These are phyloP conservation scores for Lentinula detonsa DNA, from an alignment of 768 basidiomycete species.

Conservation along the genomic window DNA sequence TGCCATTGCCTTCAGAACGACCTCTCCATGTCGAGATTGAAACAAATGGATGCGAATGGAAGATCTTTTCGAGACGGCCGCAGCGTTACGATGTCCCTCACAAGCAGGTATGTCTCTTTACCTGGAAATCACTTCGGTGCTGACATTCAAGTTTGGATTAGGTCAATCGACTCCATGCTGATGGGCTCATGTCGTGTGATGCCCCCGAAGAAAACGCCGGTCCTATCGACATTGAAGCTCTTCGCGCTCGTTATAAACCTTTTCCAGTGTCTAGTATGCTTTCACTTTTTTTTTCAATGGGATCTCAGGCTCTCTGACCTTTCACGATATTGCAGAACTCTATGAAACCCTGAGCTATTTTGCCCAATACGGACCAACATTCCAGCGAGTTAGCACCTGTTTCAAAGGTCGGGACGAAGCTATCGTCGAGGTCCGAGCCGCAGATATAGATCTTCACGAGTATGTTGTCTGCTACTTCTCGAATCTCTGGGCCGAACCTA, in stretches of 20 bases:
- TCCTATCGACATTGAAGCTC: not conserved
- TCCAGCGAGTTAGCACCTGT: not conserved
- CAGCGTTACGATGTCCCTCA: not conserved
- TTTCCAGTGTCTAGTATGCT: too few relatives aligned
- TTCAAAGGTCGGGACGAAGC: conserved; percentile 12
- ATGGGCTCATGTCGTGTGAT: not conserved
- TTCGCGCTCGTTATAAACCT: too few relatives aligned
- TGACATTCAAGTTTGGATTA: not conserved
- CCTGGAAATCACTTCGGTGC: not conserved
- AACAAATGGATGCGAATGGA: not conserved
- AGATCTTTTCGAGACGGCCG: not conserved
- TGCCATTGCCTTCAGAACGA: conserved; percentile 12
- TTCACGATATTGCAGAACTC: not conserved
- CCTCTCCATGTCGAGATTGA: not conserved
- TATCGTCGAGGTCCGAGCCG: conserved; percentile 18
- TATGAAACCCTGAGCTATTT: not conserved
- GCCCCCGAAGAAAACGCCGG: too few relatives aligned
- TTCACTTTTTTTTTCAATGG: too few relatives aligned
- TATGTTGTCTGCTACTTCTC: not conserved
- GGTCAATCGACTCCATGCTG: not conserved
- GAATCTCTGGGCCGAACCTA: too few relatives aligned
- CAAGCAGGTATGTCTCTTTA: not conserved
- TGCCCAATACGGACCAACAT: not conserved
- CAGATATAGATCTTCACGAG: not conserved
- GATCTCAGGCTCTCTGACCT: too few relatives aligned